phyloP scores from a whole-genome alignment of 2,329 filamentous ascomycete genomes.

The Venturia carpophila region DNA sequence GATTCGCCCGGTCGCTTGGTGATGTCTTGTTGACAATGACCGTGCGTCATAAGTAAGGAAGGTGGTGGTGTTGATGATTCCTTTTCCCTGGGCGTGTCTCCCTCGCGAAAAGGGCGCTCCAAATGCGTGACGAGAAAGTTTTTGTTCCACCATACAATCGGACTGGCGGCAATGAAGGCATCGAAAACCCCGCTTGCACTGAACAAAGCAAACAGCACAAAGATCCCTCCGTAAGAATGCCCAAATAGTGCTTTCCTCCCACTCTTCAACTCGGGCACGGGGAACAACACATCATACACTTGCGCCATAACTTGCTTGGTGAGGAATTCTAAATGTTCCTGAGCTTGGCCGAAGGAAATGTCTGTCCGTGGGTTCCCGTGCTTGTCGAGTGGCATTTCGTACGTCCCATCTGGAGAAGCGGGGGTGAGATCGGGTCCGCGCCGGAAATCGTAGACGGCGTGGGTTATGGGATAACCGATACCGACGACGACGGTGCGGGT shows the following conservation, averaged over 20 bases:
- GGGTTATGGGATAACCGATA: neutral
- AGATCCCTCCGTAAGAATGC: constrained; percentile 45
- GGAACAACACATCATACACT: constrained; percentile 15
- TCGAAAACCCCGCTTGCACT: constrained; percentile 37
- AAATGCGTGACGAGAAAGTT: neutral
- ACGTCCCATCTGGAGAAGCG: neutral
- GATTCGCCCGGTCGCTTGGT: neutral
- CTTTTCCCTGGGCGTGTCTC: neutral
- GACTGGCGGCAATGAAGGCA: constrained; percentile 40
- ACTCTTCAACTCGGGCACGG: constrained; percentile 29
- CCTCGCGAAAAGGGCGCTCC: neutral
- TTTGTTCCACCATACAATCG: constrained; percentile 42
- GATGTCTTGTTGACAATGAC: neutral
- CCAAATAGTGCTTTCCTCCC: constrained; percentile 40
- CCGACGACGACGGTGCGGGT: constrained; percentile 10
- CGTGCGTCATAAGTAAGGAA: neutral
- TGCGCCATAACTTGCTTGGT: constrained; percentile 4
- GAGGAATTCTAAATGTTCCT: constrained; percentile 11
- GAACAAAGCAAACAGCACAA: constrained; percentile 40
- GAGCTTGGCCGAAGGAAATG: constrained; percentile 5
- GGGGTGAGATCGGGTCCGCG: constrained; percentile 15
- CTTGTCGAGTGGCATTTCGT: constrained; percentile 10
- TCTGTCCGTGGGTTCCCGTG: neutral
- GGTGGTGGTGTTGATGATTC: neutral
- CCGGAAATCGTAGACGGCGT: constrained; percentile 2